phyloP scores from a whole-genome alignment of 2,329 filamentous ascomycete genomes.

The Apiospora saccharicola region DNA sequence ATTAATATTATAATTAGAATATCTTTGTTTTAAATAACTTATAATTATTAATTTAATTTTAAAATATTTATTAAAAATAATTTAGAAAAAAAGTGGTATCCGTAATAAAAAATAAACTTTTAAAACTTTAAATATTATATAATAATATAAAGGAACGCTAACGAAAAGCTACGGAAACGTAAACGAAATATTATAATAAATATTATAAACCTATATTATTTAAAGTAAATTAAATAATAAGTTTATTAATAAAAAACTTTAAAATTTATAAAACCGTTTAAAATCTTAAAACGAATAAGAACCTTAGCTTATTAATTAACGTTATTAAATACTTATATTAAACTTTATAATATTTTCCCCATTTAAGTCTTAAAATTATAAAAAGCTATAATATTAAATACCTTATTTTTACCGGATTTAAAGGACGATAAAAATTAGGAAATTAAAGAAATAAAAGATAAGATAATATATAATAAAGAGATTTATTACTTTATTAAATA shows the following conservation, averaged over 20 bases:
- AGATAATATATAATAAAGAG: not conserved
- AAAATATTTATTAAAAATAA: conserved; percentile 1
- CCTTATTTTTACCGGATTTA: not conserved
- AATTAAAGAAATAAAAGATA: not conserved
- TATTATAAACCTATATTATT: not conserved
- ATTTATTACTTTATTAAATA: too few species aligned
- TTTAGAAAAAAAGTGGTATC: not conserved
- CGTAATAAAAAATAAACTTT: not conserved
- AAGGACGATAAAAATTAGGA: not conserved
- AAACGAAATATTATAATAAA: not conserved
- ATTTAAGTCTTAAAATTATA: not conserved
- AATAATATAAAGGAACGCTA: too few species aligned
- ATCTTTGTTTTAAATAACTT: not conserved
- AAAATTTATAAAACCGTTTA: not conserved
- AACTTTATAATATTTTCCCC: not conserved
- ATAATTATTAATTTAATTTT: not conserved
- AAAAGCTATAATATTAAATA: not conserved
- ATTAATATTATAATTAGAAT: not conserved
- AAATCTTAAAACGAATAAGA: not conserved
- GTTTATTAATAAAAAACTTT: not conserved
- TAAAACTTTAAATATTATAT: too few species aligned
- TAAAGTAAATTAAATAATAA: too few species aligned
- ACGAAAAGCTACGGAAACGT: not conserved
- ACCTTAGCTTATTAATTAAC: not conserved
- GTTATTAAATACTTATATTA: not conserved